These are phyloP conservation scores for Tripterygium wilfordii DNA, from an alignment of 177 flowering plant genomes.

Conservation along the genomic window DNA sequence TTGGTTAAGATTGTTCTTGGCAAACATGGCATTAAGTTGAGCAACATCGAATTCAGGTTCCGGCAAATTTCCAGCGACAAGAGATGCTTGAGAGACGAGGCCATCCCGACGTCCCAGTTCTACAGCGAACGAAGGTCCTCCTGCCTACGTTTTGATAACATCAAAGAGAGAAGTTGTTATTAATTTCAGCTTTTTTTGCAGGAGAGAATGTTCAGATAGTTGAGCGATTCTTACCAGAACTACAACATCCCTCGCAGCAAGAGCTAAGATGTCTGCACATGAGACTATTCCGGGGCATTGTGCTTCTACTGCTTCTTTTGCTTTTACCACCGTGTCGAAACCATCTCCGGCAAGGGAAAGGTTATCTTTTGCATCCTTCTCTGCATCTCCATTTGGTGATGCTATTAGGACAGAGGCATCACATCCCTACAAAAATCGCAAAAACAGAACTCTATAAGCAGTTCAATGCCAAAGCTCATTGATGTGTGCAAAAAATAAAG, in stretches of 20 bases:
- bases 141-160: too few relatives aligned
- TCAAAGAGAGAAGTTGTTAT: too few relatives aligned
- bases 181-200: too few relatives aligned
- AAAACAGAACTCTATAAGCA: too few relatives aligned
- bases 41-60: conserved; percentile 35
- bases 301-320: conserved; percentile 67
- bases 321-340: conserved; percentile 68
- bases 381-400: conserved; percentile 62
- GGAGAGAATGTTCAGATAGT: too few relatives aligned
- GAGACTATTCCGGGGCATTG: conserved; percentile 79
- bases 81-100: conserved; percentile 49
- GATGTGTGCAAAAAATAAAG: too few relatives aligned
- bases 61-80: conserved; percentile 62
- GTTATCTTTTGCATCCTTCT: conserved; percentile 64
- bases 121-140: conserved; percentile 60
- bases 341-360: conserved; percentile 81
- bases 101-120: conserved; percentile 82
- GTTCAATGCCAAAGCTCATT: too few relatives aligned
- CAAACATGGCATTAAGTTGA: conserved; percentile 47
- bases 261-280: conserved; percentile 73
- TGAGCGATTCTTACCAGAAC: conserved; percentile 46
- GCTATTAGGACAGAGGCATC: conserved; percentile 74
- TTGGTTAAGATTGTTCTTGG: conserved; percentile 38
- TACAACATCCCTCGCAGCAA: conserved; percentile 76
- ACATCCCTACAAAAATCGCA: conserved; percentile 73